Evolutionary conservation across 2,329 filamentous ascomycete species (phyloP).

Genomic region (Fusarium sacchari): DNA sequence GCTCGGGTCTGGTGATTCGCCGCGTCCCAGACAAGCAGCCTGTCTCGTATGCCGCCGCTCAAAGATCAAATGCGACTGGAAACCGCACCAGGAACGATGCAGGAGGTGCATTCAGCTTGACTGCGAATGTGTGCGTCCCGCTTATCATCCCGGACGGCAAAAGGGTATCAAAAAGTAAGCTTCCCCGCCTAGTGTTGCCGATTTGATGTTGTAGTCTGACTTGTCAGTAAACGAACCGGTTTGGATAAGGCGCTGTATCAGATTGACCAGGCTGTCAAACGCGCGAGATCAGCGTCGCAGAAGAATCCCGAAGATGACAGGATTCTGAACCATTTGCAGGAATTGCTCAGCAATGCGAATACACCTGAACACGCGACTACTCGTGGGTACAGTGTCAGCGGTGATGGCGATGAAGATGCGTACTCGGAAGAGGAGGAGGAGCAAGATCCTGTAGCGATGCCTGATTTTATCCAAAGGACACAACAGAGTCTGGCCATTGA

Average conservation of each 20-base stretch:
- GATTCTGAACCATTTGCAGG: slow-evolving; percentile 56
- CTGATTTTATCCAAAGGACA: slow-evolving; percentile 43
- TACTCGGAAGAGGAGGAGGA: slow-evolving; percentile 49
- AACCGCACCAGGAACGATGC: slow-evolving; percentile 62
- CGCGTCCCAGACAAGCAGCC: slow-evolving; percentile 58
- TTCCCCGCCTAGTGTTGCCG: background rate
- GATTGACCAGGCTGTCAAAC: slow-evolving; percentile 74
- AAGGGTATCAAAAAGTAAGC: slow-evolving; percentile 81
- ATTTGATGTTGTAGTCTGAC: background rate
- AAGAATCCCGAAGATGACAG: slow-evolving; percentile 57
- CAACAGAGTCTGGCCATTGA: slow-evolving; percentile 70
- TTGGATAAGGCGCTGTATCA: slow-evolving; percentile 79
- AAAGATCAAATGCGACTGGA: slow-evolving; percentile 74
- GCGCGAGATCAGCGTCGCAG: slow-evolving; percentile 58
- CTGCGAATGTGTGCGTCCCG: slow-evolving; percentile 73
- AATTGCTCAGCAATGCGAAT: slow-evolving; percentile 50
- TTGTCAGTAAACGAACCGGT: slow-evolving; percentile 73
- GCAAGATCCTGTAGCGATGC: slow-evolving; percentile 37
- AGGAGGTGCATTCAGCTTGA: slow-evolving; percentile 69
- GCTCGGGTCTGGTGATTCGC: slow-evolving; percentile 40
- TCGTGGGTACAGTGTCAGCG: slow-evolving; percentile 24
- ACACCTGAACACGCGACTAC: slow-evolving; percentile 31
- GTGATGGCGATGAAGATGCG: slow-evolving; percentile 42
- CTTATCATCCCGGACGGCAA: slow-evolving; percentile 77
- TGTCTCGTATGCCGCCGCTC: slow-evolving; percentile 73